phyloP scores from a whole-genome alignment of 805 yeast genomes.

The Candida odintsovae region DNA sequence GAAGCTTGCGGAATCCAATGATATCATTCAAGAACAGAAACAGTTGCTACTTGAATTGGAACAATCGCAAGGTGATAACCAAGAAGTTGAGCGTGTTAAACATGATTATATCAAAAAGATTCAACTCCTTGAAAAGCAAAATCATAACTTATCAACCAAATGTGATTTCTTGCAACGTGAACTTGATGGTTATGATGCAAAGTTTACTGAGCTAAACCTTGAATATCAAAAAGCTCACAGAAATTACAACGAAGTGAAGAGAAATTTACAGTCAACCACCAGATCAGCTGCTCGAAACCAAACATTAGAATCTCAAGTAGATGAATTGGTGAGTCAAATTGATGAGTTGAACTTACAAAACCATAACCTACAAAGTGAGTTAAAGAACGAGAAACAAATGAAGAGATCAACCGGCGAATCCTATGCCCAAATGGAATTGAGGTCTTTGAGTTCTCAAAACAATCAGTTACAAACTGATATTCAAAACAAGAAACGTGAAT shows the following conservation, averaged over 20 bases:
- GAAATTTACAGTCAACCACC: slow-evolving; percentile 5
- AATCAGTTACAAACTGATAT: slow-evolving; percentile 27
- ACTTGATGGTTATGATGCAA: slow-evolving; percentile 16
- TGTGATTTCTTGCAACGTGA: slow-evolving; percentile 20
- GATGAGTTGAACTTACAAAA: slow-evolving; percentile 32
- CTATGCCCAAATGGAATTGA: slow-evolving; percentile 33
- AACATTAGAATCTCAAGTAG: slow-evolving; percentile 27
- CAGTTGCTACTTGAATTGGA: slow-evolving; percentile 19
- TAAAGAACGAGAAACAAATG: slow-evolving; percentile 26
- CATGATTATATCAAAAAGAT: slow-evolving; percentile 13
- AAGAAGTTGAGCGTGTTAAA: slow-evolving; percentile 13
- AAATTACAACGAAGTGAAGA: slow-evolving; percentile 17
- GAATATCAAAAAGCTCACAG: slow-evolving; percentile 27
- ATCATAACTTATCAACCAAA: slow-evolving; percentile 22
- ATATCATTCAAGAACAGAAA: slow-evolving; percentile 18
- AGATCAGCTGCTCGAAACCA: slow-evolving; percentile 5
- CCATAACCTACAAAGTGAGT: slow-evolving; percentile 29
- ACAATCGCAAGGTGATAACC: slow-evolving; percentile 13
- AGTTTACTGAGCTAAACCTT: slow-evolving; percentile 20
- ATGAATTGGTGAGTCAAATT: slow-evolving; percentile 25
- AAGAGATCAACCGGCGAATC: slow-evolving; percentile 12
- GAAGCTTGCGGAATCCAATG: slow-evolving; percentile 16
- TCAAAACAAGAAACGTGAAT: slow-evolving; percentile 21
- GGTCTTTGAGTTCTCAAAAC: slow-evolving; percentile 30
- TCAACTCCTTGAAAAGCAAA: slow-evolving; percentile 24